Base-by-base conservation (phyloP, 768 basidiomycete genomes). In the Leccinum barrowsii region DNA sequence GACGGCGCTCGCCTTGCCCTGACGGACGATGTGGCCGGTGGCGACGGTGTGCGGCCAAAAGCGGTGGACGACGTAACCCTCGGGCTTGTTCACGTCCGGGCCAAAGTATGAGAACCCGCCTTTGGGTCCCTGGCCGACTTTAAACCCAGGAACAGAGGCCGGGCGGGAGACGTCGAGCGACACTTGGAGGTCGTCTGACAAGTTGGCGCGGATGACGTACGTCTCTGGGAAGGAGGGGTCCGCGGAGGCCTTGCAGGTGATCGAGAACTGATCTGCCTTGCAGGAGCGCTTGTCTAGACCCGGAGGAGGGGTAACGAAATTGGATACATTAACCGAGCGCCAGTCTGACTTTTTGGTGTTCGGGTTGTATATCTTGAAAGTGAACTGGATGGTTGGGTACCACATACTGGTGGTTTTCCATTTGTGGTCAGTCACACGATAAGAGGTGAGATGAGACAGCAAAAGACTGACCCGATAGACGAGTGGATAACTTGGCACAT, bases 371-470 rank as follows among this genome's bases (percentile, higher is more conserved):
- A 90, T 75, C 75, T 94, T 96, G 85, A 87, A 94, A 4, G 86
- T 90, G 73, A 98, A 92, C 74, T 99, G 96, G 66, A 96, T 87
- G 30, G 89, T 92, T 4, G 97, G 94, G 69, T 90, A 95, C 86
- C 95, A 94, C 59, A 98, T 72, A 22, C 94, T 96, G 67, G 4
- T 30, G 57, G 59, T 44, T 13, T 52, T 1, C 50, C 6, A 62
- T 2, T 52, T 58, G 54, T 51, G 7, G 59, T 65, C 53, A 63
- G 59, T 55, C 34, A 57, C 21, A 28, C 35, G 26, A 59, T 35
- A n/a, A 35, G 32, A 58, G 26, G 56, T 24, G 13, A 28, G 21
- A 61, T 48, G 57, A 47, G 63, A 64, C 6, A 50, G 44, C 22
- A 32, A 24, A 35, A 57, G 49, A 79, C 91, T 71, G 65, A 94